phyloP scores from a whole-genome alignment of 2,329 filamentous ascomycete genomes.

The Aspergillus floridensis region DNA sequence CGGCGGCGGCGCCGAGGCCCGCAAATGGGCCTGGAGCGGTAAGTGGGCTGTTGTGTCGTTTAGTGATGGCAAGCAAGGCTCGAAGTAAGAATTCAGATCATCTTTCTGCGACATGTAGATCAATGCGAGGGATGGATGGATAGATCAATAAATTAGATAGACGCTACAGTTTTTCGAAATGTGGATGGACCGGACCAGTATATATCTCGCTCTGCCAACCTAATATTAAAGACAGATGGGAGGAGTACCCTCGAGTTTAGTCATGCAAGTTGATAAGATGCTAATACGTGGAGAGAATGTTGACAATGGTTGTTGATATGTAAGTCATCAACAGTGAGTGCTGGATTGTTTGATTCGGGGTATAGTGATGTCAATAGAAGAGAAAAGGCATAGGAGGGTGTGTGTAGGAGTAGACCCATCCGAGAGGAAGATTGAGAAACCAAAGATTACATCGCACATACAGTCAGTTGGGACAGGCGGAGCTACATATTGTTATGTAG shows the following conservation, averaged over 20 bases:
- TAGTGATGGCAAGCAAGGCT: conserved; percentile 67
- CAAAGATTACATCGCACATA: too few relatives aligned
- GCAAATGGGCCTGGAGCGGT: conserved; percentile 92
- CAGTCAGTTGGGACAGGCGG: too few relatives aligned
- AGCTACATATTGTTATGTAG: too few relatives aligned
- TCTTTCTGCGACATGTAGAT: not conserved
- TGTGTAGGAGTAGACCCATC: not conserved
- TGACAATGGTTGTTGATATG: not conserved
- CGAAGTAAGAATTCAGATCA: not conserved
- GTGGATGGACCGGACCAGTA: too few relatives aligned
- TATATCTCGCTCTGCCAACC: too few relatives aligned
- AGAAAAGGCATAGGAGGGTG: too few relatives aligned
- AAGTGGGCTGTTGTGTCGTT: conserved; percentile 97
- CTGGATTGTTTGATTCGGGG: not conserved
- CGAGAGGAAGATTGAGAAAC: not conserved
- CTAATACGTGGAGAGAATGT: too few relatives aligned
- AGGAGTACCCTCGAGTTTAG: not conserved
- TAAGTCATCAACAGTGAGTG: too few relatives aligned
- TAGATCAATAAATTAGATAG: not conserved
- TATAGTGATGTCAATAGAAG: not conserved
- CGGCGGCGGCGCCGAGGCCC: conserved; percentile 65
- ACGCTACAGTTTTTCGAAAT: too few relatives aligned
- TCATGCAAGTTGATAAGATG: too few relatives aligned
- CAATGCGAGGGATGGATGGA: not conserved
- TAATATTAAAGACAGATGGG: too few relatives aligned